A percentile compares a stretch with the other conserved stretches of the same genome.
Evolutionary conservation across 139 green algal species (phyloP).

Genomic region (Yamagishiella unicocca): DNA sequence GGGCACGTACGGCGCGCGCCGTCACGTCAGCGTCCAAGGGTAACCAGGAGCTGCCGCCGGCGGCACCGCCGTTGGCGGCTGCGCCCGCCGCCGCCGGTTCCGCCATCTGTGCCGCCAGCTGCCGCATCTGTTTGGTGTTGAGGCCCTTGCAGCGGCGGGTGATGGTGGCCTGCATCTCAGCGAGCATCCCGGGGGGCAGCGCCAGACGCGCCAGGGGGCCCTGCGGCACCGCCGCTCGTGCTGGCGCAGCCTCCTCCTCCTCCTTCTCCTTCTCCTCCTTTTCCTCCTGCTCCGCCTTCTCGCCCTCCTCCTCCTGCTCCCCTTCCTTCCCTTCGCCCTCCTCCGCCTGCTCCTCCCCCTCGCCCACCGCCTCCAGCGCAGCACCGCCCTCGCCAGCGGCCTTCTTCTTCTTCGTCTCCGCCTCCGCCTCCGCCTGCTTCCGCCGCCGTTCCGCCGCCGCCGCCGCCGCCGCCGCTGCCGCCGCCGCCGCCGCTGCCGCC

Average conservation of each 20-base stretch:
- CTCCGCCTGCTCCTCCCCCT: neutral
- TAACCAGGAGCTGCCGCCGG: neutral
- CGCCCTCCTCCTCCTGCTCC: neutral
- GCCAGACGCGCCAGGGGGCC: neutral
- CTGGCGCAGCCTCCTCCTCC: no score
- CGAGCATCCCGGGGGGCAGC: neutral
- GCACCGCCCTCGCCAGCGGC: neutral
- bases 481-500: conserved; percentile 1
- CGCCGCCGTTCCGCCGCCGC: neutral
- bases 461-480: neutral
- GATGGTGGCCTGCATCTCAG: neutral
- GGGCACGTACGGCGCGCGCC: neutral
- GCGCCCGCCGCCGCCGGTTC: neutral
- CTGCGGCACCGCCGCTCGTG: neutral
- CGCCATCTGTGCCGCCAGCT: conserved; percentile 17
- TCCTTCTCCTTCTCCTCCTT: no score
- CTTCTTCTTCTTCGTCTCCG: neutral
- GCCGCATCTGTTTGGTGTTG: conserved; percentile 10
- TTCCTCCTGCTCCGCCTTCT: neutral
- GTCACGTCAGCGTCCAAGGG: conserved; percentile 19
- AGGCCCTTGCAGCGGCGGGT: conserved; percentile 27
- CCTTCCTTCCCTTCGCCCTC: neutral
- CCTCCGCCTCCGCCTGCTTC: neutral
- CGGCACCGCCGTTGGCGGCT: neutral
- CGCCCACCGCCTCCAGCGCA: neutral